Evolutionary conservation across 768 basidiomycete genomes (phyloP).

Genomic region (Gymnopilus junonius): DNA sequence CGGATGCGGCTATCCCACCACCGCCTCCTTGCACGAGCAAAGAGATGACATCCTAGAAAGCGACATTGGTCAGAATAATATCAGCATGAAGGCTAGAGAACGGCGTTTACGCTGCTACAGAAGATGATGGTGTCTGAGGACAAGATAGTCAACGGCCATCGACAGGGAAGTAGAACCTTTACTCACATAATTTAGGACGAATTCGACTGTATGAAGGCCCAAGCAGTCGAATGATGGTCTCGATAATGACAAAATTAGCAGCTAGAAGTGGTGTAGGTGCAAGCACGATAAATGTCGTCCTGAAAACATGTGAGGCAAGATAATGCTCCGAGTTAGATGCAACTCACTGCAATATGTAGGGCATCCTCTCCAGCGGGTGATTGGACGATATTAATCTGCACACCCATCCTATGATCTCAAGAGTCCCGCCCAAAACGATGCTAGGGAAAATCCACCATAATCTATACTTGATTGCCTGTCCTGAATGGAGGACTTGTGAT

Average conservation of each 20-base stretch:
- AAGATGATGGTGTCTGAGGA: slow-evolving; percentile 46
- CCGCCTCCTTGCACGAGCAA: slow-evolving; percentile 60
- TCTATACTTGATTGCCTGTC: slow-evolving; percentile 16
- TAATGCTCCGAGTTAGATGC: background rate
- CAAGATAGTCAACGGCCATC: background rate
- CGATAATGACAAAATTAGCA: slow-evolving; percentile 61
- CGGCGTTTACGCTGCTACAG: slow-evolving; percentile 31
- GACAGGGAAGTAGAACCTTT: background rate
- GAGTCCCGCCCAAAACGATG: slow-evolving; percentile 16
- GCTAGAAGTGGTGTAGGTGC: slow-evolving; percentile 60
- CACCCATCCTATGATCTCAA: slow-evolving; percentile 28
- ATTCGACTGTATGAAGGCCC: slow-evolving; percentile 51
- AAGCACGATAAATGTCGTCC: slow-evolving; percentile 54
- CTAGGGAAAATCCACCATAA: slow-evolving; percentile 27
- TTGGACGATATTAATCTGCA: slow-evolving; percentile 24
- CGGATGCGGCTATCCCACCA: slow-evolving; percentile 49
- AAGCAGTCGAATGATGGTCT: slow-evolving; percentile 44
- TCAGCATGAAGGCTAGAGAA: too few relatives aligned
- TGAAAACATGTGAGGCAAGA: too few relatives aligned
- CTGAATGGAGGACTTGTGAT: slow-evolving; percentile 13
- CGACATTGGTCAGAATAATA: background rate
- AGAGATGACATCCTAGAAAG: slow-evolving; percentile 48
- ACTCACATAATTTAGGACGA: slow-evolving; percentile 45
- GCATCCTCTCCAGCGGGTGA: background rate
- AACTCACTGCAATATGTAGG: background rate